A percentile compares a stretch with the other conserved stretches of the same genome.
These are phyloP conservation scores for Gossypium schwendimanii DNA, from an alignment of 441 rosid genomes.

Conservation along the genomic window DNA sequence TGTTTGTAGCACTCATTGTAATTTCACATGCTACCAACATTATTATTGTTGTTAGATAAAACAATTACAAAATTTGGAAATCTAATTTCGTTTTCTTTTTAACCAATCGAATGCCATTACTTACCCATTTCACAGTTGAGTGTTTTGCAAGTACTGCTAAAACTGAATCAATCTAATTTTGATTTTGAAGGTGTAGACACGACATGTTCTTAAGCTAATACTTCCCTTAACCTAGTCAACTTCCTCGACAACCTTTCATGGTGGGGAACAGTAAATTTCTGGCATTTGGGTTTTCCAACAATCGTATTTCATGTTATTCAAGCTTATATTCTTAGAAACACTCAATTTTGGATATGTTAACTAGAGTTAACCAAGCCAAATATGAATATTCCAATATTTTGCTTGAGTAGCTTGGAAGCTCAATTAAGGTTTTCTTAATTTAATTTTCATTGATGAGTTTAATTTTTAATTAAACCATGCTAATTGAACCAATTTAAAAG, in stretches of 20 bases:
- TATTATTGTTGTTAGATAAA: conserved; percentile 5
- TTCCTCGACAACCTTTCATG: not conserved
- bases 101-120: conserved; percentile 13
- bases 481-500: no score
- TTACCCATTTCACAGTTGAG: conserved; percentile 20
- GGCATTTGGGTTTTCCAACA: no score
- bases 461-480: no score
- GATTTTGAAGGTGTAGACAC: not conserved
- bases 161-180: conserved; percentile 4
- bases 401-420: no score
- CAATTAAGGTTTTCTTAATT: no score
- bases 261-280: no score
- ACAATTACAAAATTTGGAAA: not conserved
- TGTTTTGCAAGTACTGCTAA: conserved; percentile 21
- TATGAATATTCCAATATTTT: no score
- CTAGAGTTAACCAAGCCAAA: no score
- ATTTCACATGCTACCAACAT: conserved; percentile 28
- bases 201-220: not conserved
- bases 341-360: no score
- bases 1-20: conserved; percentile 18
- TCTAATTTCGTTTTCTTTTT: conserved; percentile 2
- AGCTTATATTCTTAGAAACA: no score
- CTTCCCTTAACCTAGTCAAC: not conserved
- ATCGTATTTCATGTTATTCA: no score
- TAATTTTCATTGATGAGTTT: no score